Evolutionary conservation across 2,329 filamentous ascomycete genomes (phyloP).

Genomic region (Aureobasidium sp.): DNA sequence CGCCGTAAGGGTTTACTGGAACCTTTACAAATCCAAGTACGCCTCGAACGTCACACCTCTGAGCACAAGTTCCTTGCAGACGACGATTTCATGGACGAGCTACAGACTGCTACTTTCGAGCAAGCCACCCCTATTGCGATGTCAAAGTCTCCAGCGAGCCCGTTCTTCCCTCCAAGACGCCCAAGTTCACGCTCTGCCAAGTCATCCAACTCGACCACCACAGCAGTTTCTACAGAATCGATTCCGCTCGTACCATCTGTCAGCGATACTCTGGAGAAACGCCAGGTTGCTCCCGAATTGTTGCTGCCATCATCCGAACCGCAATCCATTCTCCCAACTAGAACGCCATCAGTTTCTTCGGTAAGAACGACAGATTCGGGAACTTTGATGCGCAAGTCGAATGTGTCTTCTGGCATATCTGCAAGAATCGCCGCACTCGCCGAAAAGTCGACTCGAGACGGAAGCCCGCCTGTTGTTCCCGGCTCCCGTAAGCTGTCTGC

Average conservation of each 20-base stretch:
- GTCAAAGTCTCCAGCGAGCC: constrained; percentile 73
- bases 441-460: constrained; percentile 47
- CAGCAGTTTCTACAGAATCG: background rate
- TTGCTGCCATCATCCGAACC: background rate
- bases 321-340: background rate
- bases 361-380: constrained; percentile 1
- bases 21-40: constrained; percentile 31
- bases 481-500: constrained; percentile 8
- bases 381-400: constrained; percentile 50
- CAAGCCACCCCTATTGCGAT: constrained; percentile 76
- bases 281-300: background rate
- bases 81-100: constrained; percentile 64
- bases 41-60: constrained; percentile 33
- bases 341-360: constrained; percentile 1
- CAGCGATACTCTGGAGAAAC: background rate
- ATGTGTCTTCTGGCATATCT: constrained; percentile 83
- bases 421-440: constrained; percentile 91
- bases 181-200: constrained; percentile 22
- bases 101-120: constrained; percentile 73
- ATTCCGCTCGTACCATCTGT: background rate
- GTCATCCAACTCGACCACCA: constrained; percentile 20
- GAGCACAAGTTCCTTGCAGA: constrained; percentile 56
- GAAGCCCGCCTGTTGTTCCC: constrained; percentile 16
- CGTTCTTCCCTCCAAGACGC: constrained; percentile 45
- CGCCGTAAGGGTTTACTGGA: constrained; percentile 33